phyloP scores from a whole-genome alignment of 257 asterid genomes.

The Salvia miltiorrhiza region DNA sequence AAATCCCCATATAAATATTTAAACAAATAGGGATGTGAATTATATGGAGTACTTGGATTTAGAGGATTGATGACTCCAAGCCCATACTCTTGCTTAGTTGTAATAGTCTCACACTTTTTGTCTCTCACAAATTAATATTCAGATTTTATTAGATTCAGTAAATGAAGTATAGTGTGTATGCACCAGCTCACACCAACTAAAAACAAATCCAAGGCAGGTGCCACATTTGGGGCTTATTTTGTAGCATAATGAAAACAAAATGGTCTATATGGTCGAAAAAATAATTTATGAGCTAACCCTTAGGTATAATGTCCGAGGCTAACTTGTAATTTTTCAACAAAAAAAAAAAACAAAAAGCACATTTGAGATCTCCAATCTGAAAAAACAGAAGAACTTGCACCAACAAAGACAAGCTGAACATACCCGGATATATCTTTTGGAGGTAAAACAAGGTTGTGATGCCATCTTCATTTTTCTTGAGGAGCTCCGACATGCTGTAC shows the following conservation, averaged over 20 bases:
- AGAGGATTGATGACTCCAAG: neutral
- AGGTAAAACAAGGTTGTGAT: constrained; percentile 95
- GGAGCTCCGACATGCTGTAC: constrained; percentile 95
- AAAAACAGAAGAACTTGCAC: constrained; percentile 9
- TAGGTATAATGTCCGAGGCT: neutral
- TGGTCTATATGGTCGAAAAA: neutral
- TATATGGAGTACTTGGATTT: neutral
- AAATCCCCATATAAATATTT: too few relatives aligned
- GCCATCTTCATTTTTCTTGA: constrained; percentile 93
- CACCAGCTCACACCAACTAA: neutral
- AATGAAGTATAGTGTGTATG: neutral
- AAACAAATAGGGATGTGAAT: too few relatives aligned
- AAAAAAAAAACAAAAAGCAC: neutral
- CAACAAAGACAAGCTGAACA: constrained; percentile 12
- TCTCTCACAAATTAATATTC: neutral
- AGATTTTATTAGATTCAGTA: neutral
- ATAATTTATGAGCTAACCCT: neutral
- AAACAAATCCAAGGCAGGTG: neutral
- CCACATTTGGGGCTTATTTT: neutral
- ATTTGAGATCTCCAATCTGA: neutral
- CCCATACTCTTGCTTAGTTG: neutral
- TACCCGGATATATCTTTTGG: constrained; percentile 97
- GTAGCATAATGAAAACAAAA: neutral
- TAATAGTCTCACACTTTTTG: neutral
- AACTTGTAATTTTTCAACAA: neutral